Evolutionary conservation across 2,329 filamentous ascomycete species (phyloP), one percentile per base, ranked within the genome.

Genomic region (Huntiella savannae): DNA sequence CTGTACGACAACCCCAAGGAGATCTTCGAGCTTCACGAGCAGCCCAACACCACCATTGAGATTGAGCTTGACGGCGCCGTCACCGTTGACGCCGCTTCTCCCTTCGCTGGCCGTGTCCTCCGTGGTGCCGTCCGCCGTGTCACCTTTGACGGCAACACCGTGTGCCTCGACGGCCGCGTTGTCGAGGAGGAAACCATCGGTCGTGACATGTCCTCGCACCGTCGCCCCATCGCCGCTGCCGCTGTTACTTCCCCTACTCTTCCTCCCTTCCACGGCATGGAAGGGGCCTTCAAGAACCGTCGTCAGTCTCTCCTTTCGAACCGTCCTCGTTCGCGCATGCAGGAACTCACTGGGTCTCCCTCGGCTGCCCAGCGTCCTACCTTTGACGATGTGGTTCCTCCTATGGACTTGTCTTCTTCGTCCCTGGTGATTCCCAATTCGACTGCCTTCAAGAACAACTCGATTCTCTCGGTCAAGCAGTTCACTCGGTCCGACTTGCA

Each of bases 391-490:
- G 4, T 33, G n/a, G 32, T 47, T 33, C 48, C 48, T 16, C 40
- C 48, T 16, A 35, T 50, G 34, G 42, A 45, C 15, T 41, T 47
- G 16, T 40, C 45, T 6, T 44, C 33, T 44, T 43, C 43, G 15
- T 35, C 47, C 5, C 40, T 22, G n/a, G 28, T 16, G n/a, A 46
- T 50, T 17, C 45, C 49, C 5, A 33, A 50, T 77, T 75, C 54
- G 62, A 69, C 46, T 2, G 73, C 80, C 0, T 95, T 96, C 71
- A 93, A 87, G 64, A 77, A 83, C 55, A 77, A 84, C 53, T 83
- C 95, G 57, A 82, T 98, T 40, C 68, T 95, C 41, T 95, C 88
- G 1, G 91, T 98, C 54, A 82, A 82, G 58, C 82, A 94, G 59
- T 94, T 95, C 67, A 79, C 70, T 42, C 80, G 87, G 40, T 72